Evolutionary conservation across 2,329 filamentous ascomycete genomes (phyloP).

Genomic region (Diaporthe helianthi): DNA sequence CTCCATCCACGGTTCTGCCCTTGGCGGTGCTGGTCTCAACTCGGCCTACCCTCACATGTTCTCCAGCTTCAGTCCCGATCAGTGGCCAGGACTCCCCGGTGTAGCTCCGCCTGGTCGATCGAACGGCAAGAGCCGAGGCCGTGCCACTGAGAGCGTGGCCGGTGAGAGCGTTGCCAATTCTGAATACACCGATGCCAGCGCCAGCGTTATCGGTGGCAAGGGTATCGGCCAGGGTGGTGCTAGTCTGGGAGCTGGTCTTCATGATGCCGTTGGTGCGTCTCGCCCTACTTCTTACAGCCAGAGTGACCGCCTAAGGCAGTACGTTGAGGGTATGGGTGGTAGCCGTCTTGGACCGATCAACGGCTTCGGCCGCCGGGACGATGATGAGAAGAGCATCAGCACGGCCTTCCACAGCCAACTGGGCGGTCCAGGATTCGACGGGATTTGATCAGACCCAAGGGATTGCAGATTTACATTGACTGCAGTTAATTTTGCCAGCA

Average conservation of each 20-base stretch:
- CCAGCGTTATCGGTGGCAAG: constrained; percentile 78
- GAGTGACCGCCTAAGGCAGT: constrained; percentile 91
- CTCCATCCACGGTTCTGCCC: constrained; percentile 89
- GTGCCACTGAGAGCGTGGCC: constrained; percentile 78
- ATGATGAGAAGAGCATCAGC: constrained; percentile 94
- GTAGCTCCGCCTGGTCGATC: constrained; percentile 64
- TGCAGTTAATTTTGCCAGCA: constrained; percentile 20
- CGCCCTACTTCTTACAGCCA: constrained; percentile 72
- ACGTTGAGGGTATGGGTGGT: constrained; percentile 76
- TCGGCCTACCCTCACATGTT: constrained; percentile 95
- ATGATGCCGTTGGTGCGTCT: constrained; percentile 72
- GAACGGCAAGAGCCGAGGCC: constrained; percentile 70
- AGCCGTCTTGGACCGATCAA: constrained; percentile 72
- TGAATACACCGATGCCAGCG: constrained; percentile 84
- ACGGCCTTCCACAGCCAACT: constrained; percentile 97
- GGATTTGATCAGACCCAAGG: constrained; percentile 44
- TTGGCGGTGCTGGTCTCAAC: constrained; percentile 82
- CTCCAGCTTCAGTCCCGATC: constrained; percentile 84
- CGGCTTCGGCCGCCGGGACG: constrained; percentile 77
- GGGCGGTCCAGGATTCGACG: constrained; percentile 63
- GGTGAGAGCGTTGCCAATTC: constrained; percentile 93
- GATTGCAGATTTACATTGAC: constrained; percentile 28
- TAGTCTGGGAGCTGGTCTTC: constrained; percentile 82
- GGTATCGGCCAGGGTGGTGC: constrained; percentile 85
- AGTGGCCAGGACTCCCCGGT: constrained; percentile 84